Evolutionary conservation across 2,329 filamentous ascomycete genomes (phyloP).

Genomic region (Graphiopsis chlorocephala): DNA sequence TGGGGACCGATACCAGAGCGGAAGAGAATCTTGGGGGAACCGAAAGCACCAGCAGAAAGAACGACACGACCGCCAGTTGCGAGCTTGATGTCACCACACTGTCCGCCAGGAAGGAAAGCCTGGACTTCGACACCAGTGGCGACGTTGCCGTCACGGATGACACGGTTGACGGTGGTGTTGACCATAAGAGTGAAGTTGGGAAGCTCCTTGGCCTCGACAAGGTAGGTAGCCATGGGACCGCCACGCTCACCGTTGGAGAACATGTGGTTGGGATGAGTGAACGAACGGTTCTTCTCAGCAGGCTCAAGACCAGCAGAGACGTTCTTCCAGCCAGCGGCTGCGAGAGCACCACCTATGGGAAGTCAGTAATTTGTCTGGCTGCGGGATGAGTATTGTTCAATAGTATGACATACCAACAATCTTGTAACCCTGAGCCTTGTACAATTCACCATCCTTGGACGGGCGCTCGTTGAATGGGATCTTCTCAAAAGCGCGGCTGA

Average conservation of each 20-base stretch:
- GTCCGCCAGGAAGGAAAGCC: constrained; percentile 52
- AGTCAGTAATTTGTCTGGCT: background rate
- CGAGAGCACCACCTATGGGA: constrained; percentile 50
- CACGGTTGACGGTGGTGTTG: constrained; percentile 63
- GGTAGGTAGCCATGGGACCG: constrained; percentile 69
- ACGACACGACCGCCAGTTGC: constrained; percentile 63
- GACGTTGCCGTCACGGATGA: constrained; percentile 61
- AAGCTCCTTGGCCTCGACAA: constrained; percentile 58
- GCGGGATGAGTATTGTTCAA: background rate
- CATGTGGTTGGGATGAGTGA: constrained; percentile 65
- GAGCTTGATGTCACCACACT: constrained; percentile 59
- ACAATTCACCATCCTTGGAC: constrained; percentile 61
- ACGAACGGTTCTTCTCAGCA: constrained; percentile 64
- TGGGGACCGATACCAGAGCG: constrained; percentile 66
- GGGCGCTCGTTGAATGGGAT: constrained; percentile 68
- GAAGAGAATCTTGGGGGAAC: constrained; percentile 67
- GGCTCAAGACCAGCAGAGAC: constrained; percentile 61
- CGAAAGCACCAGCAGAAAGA: constrained; percentile 66
- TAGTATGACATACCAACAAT: constrained; percentile 44
- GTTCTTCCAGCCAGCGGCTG: constrained; percentile 59
- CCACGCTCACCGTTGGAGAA: constrained; percentile 64
- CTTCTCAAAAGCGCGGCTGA: constrained; percentile 62
- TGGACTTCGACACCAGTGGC: constrained; percentile 69
- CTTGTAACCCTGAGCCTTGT: constrained; percentile 65
- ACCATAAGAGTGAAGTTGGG: constrained; percentile 66